These are phyloP conservation scores for Aureobasidium sp. DNA, from an alignment of 2,329 filamentous ascomycete genomes.

Conservation along the genomic window DNA sequence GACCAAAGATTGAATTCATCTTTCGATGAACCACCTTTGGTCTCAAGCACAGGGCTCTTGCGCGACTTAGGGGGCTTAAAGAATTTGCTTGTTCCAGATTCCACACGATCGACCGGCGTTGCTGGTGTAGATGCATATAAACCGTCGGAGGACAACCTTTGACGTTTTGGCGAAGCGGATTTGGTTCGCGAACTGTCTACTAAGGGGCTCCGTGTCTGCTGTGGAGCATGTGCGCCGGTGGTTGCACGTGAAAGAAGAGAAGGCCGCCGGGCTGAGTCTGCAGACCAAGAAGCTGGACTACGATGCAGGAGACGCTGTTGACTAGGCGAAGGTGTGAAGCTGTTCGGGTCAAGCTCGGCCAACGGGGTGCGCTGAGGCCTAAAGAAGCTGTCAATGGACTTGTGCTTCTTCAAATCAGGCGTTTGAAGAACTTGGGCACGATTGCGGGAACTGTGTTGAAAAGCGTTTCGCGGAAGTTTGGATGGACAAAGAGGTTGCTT, in stretches of 20 bases:
- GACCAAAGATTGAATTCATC: constrained; percentile 39
- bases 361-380: constrained; percentile 54
- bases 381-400: constrained; percentile 58
- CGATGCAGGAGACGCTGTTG: constrained; percentile 53
- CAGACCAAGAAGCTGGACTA: constrained; percentile 45
- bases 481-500: constrained; percentile 53
- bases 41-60: constrained; percentile 12
- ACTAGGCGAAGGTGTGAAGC: constrained; percentile 56
- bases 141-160: constrained; percentile 37
- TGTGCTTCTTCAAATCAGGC: constrained; percentile 49
- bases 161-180: constrained; percentile 33
- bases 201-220: constrained; percentile 19
- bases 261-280: constrained; percentile 29
- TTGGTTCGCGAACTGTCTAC: constrained; percentile 33
- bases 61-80: constrained; percentile 31
- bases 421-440: constrained; percentile 22
- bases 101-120: constrained; percentile 14
- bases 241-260: constrained; percentile 21
- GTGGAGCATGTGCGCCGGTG: constrained; percentile 14
- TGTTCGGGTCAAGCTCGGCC: constrained; percentile 60
- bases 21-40: neutral
- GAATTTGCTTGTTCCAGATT: constrained; percentile 36
- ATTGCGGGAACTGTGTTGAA: neutral
- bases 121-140: constrained; percentile 16
- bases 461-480: constrained; percentile 13